Conservation (phyloP, 257 asterid genomes). For the Solanum appendiculatum region DNA sequence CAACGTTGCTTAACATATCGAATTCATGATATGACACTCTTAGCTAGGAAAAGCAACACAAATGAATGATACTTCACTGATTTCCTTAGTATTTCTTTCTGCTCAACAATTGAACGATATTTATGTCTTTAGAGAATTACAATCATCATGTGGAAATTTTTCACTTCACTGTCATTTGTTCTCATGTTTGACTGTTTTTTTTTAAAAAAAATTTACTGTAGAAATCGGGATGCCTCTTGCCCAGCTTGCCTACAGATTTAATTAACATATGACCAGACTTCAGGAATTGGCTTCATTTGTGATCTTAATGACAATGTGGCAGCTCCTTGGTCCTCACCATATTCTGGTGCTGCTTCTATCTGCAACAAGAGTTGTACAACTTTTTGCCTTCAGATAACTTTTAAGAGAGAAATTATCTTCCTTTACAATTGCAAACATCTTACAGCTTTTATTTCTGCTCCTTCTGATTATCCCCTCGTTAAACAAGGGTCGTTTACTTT, state of each 20-base stretch:
- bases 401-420: not conserved
- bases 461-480: not conserved
- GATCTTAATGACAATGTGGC: constrained; percentile 14
- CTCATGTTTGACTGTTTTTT: not conserved
- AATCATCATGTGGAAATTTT: not conserved
- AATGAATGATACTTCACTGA: not conserved
- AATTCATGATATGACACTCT: not conserved
- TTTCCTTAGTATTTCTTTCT: not conserved
- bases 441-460: not conserved
- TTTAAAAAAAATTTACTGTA: not conserved
- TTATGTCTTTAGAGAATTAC: not conserved
- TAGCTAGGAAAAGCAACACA: not conserved
- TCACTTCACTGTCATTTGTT: not conserved
- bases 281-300: constrained; percentile 23
- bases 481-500: not conserved
- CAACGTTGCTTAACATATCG: not conserved
- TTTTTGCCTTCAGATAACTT: not conserved
- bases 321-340: constrained; percentile 16
- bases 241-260: constrained; percentile 13
- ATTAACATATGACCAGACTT: constrained; percentile 12
- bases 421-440: not conserved
- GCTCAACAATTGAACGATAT: not conserved
- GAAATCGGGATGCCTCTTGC: constrained; percentile 24
- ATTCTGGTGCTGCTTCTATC: constrained; percentile 4
- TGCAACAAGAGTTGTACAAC: constrained; percentile 9